These are phyloP conservation scores for Trichosporon coremiiforme DNA, from an alignment of 1,284 basidiomycete species.

Conservation along the genomic window DNA sequence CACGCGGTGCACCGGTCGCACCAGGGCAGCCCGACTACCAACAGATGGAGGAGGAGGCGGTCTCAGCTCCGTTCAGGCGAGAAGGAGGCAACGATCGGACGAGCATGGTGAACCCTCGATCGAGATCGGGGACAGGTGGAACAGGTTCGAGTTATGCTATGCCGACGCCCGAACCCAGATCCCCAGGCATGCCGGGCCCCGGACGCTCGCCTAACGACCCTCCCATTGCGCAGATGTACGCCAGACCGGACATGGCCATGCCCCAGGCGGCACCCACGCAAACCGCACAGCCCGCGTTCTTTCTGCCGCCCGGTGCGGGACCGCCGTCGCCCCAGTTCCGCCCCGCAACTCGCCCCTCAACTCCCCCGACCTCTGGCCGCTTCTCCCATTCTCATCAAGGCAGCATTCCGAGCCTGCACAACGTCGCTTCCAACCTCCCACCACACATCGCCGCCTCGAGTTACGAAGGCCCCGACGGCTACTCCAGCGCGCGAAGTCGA, in stretches of 20 bases:
- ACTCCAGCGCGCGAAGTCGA: slow-evolving; percentile 22
- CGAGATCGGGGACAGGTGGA: slow-evolving; percentile 20
- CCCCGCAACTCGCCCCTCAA: slow-evolving; percentile 24
- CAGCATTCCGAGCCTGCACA: slow-evolving; percentile 31
- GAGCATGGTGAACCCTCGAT: neutral
- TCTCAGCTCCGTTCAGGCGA: slow-evolving; percentile 20
- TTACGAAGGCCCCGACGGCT: slow-evolving; percentile 30
- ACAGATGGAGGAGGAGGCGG: slow-evolving; percentile 25
- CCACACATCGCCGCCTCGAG: slow-evolving; percentile 25
- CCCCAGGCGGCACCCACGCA: slow-evolving; percentile 5
- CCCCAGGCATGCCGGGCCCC: slow-evolving; percentile 6
- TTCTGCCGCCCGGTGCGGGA: slow-evolving; percentile 31
- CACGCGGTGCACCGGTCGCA: neutral
- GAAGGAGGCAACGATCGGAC: slow-evolving; percentile 9
- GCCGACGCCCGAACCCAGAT: slow-evolving; percentile 8
- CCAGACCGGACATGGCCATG: slow-evolving; percentile 16
- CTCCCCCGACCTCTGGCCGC: slow-evolving; percentile 17
- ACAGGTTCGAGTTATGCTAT: neutral
- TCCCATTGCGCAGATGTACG: slow-evolving; percentile 3
- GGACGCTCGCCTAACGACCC: slow-evolving; percentile 19
- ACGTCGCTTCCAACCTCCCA: slow-evolving; percentile 32
- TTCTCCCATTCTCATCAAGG: slow-evolving; percentile 23
- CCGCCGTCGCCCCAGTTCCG: slow-evolving; percentile 29
- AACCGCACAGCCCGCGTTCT: slow-evolving; percentile 27
- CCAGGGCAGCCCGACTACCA: neutral